Conservation (phyloP, 179 eudicot genomes). For the Patellifolia procumbens region DNA sequence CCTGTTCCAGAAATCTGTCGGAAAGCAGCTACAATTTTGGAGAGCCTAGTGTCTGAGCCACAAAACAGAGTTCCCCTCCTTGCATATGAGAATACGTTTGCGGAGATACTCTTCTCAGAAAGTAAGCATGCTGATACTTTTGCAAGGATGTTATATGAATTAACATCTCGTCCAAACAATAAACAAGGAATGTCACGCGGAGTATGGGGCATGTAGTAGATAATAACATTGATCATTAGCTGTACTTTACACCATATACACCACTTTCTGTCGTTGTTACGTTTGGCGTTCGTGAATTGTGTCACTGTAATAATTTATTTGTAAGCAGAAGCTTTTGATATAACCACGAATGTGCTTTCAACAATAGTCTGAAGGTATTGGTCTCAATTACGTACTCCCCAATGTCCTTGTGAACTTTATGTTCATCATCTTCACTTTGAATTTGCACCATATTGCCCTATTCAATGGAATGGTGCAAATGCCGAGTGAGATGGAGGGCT, state of each 20-base stretch:
- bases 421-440: too few relatives aligned
- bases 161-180: conserved; percentile 82
- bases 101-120: conserved; percentile 82
- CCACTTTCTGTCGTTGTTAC: not conserved
- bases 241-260: too few relatives aligned
- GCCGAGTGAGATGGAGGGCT: too few relatives aligned
- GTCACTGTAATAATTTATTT: conserved; percentile 10
- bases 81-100: conserved; percentile 81
- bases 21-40: conserved; percentile 80
- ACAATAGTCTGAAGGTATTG: too few relatives aligned
- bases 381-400: too few relatives aligned
- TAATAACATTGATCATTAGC: too few relatives aligned
- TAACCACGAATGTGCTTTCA: too few relatives aligned
- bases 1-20: conserved; percentile 89
- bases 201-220: conserved; percentile 90
- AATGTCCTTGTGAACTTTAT: too few relatives aligned
- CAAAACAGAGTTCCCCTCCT: conserved; percentile 74
- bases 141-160: conserved; percentile 81
- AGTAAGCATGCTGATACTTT: conserved; percentile 77
- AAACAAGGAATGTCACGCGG: conserved; percentile 74
- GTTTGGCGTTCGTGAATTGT: not conserved
- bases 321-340: too few relatives aligned
- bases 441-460: too few relatives aligned
- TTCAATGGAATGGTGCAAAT: too few relatives aligned
- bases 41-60: conserved; percentile 85